Base-by-base conservation (phyloP, 164 flowering plant genomes). In the Magnolia changhungtana region DNA sequence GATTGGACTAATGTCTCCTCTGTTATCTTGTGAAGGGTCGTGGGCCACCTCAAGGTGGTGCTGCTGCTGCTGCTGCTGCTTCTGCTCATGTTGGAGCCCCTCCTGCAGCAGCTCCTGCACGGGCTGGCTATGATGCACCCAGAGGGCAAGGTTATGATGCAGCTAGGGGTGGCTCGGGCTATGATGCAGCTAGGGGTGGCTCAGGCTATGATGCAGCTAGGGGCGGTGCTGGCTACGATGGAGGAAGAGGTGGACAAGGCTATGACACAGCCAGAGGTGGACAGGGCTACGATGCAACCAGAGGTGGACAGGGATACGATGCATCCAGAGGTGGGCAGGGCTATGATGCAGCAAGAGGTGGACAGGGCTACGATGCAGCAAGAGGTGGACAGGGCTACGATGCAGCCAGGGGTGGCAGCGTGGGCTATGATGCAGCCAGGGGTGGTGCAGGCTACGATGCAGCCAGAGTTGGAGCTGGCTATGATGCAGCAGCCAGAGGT, bases 61-160 rank as follows among this genome's bases (percentile, higher is more conserved):
- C 72, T 50, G 72, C 55, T 70, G 20, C 51, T 18, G 1, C 18
- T 69, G 72, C n/a, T 31, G 24, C 59, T 8, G 73, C 23, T 71
- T n/a, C 52, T 70, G 37, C 52, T 18, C 4, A 50, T 70, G 72
- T 31, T 37, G 27, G 55, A 21, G 73, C 24, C 49, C 58, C 52
- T 71, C 51, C 75, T 63, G 75, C 68, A 8, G 24, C 58, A 16
- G 52, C 55, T 29, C 13, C 75, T 63, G 67, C 75, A 19, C 71
- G 63, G 19, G 58, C 31, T 8, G 59, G 70, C 27, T 74, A 74
- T 21, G 69, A 49, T 20, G 71, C 77, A 21, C 71, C 71, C 21
- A 63, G 69, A 51, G 69, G 70, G 0, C 55, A 69, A 45, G 76
- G 76, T 16, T 75, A 75, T 75, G 77, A 45, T 51, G 45, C 45